Evolutionary conservation across 139 green algal species (phyloP).

Genomic region (Haematococcus sp.): DNA sequence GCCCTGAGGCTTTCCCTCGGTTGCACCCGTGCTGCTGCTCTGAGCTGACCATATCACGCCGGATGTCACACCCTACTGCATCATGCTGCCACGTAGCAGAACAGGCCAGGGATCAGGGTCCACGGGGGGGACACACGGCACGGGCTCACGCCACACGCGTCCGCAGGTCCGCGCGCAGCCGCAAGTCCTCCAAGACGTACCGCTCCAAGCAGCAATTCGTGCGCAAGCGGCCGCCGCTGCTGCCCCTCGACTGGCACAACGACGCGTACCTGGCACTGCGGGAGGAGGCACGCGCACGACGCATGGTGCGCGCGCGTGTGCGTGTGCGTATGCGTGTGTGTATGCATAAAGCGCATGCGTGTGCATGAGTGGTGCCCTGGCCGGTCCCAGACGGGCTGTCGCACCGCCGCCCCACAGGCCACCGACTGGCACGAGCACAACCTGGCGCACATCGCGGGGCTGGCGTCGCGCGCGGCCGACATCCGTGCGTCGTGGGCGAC

Average conservation of each 20-base stretch:
- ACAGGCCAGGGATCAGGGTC: too few species aligned
- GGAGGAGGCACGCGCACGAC: neutral
- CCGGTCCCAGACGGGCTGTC: too few species aligned
- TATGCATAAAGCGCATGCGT: too few species aligned
- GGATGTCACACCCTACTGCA: too few species aligned
- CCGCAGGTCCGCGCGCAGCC: neutral
- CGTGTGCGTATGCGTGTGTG: too few species aligned
- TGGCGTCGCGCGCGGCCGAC: neutral
- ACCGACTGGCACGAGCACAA: constrained; percentile 30
- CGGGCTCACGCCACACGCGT: too few species aligned
- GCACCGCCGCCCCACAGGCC: too few species aligned
- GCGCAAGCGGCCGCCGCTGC: neutral
- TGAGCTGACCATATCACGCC: neutral
- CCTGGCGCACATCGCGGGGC: neutral
- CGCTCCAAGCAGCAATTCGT: neutral
- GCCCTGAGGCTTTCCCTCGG: neutral
- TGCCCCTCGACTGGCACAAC: constrained; percentile 32
- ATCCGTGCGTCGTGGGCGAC: constrained; percentile 36
- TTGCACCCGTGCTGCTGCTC: neutral
- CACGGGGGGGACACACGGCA: too few species aligned
- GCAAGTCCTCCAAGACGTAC: neutral
- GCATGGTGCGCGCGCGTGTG: neutral
- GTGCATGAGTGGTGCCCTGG: too few species aligned
- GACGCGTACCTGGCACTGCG: constrained; percentile 21
- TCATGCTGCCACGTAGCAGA: too few species aligned